Base-by-base conservation (phyloP, 805 yeast genomes). In the Spathaspora girioi region DNA sequence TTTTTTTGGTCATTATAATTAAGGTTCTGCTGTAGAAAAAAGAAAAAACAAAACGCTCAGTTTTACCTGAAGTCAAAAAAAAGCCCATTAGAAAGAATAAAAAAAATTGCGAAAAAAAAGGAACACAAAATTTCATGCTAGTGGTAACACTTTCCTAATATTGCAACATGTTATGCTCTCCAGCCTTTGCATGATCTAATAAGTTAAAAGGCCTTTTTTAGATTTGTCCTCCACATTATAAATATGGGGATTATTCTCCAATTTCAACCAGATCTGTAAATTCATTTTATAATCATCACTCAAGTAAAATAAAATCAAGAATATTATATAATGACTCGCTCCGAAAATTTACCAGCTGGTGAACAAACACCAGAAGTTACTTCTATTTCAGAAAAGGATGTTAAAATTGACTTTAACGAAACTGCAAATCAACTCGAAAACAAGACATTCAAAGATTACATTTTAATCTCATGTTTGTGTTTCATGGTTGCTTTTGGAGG, bases 401-500 rank as follows among this genome's bases (percentile, higher is more conserved):
- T 59, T 47, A 58, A 63, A 48, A 27, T 35, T n/a, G 53, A 53
- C n/a, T 31, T 48, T 17, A 17, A 46, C 10, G 40, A 53, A 23
- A 27, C 38, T 5, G 47, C 45, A 29, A 40, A 50, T 1, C 29
- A 35, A 12, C 45, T 47, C 7, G 40, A 75, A 11, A 60, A 65
- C 50, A 73, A 69, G 56, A 52, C 67, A 10, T 51, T 59, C 47
- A 67, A 65, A 51, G 77, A 71, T 38, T 68, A 72, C 51, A 35
- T 65, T 7, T 56, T 66, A 19, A 67, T 71, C 61, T 48, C 69
- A 67, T 27, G 66, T 11, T 68, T 71, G 51, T 83, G 89, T 67
- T 59, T 75, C n/a, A 59, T 80, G 49, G 80, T 86, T 56, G 87
- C 89, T 31, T 86, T 86, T 56, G 90, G 89, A 71, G 92, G 91